Conservation (phyloP, 2,329 filamentous ascomycete genomes). For the Calonectria honghensis region DNA sequence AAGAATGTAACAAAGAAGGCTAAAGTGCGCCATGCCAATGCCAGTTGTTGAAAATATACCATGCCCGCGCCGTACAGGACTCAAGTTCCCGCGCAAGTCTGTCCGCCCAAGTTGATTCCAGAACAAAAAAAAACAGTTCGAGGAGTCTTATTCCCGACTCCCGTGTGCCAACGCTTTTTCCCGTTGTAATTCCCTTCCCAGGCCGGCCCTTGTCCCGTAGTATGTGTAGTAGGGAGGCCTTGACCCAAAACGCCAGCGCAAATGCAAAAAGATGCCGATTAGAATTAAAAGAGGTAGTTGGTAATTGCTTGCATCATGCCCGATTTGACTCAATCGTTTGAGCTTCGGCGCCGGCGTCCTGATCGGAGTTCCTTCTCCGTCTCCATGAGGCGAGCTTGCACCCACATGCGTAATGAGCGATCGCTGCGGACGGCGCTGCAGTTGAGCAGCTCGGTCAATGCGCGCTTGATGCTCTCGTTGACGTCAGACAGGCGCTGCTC, state of each 20-base stretch:
- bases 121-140: conserved; percentile 10
- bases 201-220: conserved; percentile 15
- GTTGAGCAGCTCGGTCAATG: conserved; percentile 77
- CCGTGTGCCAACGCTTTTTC: conserved; percentile 36
- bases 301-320: conserved; percentile 9
- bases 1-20: conserved; percentile 40
- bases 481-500: conserved; percentile 73
- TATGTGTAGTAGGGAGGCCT: background rate
- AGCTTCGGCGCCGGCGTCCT: conserved; percentile 69
- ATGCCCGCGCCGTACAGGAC: conserved; percentile 20
- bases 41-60: conserved; percentile 34
- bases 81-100: conserved; percentile 28
- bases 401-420: conserved; percentile 72
- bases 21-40: conserved; percentile 31
- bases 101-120: conserved; percentile 28
- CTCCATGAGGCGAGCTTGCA: conserved; percentile 76
- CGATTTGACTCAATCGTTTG: conserved; percentile 51
- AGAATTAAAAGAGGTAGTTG: conserved; percentile 30
- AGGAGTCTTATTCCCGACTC: conserved; percentile 18
- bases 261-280: conserved; percentile 38
- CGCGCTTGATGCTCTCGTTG: conserved; percentile 77
- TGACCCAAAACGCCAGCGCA: conserved; percentile 41
- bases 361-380: conserved; percentile 75
- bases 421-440: conserved; percentile 73
- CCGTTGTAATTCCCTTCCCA: conserved; percentile 19